Evolutionary conservation across 495 filamentous ascomycete species (phyloP).

Genomic region (Astrocystis sublimbata): DNA sequence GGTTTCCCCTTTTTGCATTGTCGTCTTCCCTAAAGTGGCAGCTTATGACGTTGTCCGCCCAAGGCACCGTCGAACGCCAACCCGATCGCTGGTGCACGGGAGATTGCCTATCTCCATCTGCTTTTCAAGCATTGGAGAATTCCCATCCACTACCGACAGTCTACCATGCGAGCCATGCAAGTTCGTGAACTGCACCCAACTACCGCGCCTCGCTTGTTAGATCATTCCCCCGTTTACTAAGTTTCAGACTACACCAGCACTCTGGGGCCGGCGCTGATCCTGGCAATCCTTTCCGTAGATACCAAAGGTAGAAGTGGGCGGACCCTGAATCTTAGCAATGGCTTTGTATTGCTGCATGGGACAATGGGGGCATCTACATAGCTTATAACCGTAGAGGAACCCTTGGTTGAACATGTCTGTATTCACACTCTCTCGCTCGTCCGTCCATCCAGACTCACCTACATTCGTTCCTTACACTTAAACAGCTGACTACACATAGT

Average conservation of each 20-base stretch:
- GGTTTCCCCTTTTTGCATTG: conserved; percentile 8
- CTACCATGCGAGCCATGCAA: too few relatives aligned
- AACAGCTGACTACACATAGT: background rate
- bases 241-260: conserved; percentile 27
- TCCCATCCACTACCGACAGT: background rate
- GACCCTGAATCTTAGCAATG: conserved; percentile 12
- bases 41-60: conserved; percentile 30
- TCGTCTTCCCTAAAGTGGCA: conserved; percentile 20
- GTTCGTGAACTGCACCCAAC: too few relatives aligned
- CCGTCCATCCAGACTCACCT: conserved; percentile 20
- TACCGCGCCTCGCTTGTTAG: too few relatives aligned
- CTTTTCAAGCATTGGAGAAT: background rate
- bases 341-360: background rate
- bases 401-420: background rate
- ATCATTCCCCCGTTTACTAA: conserved; percentile 8
- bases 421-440: conserved; percentile 1
- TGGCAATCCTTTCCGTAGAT: conserved; percentile 26
- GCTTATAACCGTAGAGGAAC: background rate
- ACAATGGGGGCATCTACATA: conserved; percentile 8
- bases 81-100: conserved; percentile 11
- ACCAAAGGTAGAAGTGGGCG: background rate
- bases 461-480: conserved; percentile 23
- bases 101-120: conserved; percentile 18
- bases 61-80: conserved; percentile 19
- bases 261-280: conserved; percentile 22